Evolutionary conservation across 1,284 basidiomycete genomes (phyloP), one percentile per base, ranked within the genome.

Genomic region (Cryptococcus deneoformans): DNA sequence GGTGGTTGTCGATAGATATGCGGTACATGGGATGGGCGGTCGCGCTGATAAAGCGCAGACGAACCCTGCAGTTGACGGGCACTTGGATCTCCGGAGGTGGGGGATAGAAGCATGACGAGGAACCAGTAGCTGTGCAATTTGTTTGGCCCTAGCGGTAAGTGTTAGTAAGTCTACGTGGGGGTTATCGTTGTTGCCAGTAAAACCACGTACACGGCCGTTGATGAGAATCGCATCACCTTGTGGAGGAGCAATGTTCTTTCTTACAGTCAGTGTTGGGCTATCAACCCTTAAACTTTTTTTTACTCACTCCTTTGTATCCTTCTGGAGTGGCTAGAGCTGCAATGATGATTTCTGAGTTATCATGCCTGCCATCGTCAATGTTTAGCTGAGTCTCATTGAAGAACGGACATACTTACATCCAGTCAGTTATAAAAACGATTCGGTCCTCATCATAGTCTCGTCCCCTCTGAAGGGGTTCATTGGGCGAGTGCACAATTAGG

Each of bases 1-100:
- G 37, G 49, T 73, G 71, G n/a, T 64, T 34, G 52, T 73, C 71
- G 52, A 73, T 61, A 2, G 67, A 69, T n/a, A 70, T 47, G 16
- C 59, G 50, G 38, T 57, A 49, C 42, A 57, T 43, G 8, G 55
- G 40, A 39, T 60, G 54, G 8, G 55, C 52, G 16, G 52, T 35
- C 1, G 53, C 48, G 53, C 64, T 65, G 57, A 70, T 61, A 35
- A 68, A 46, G 16, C 68, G 61, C 24, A 70, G 50, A 12, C 62
- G 58, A 10, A 63, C 11, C 44, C 37, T 24, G 38, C 57, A 34
- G 52, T 55, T 57, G 0, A 24, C 48, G 24, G 45, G 55, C 14
- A 67, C 56, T 3, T 55, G 57, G n/a, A 63, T 59, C 24, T 58
- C 56, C 29, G 59, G 20, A 16, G 37, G 46, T 7, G 34, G 12